phyloP scores from a whole-genome alignment of 2,329 filamentous ascomycete genomes.

The Botryotinia convoluta region DNA sequence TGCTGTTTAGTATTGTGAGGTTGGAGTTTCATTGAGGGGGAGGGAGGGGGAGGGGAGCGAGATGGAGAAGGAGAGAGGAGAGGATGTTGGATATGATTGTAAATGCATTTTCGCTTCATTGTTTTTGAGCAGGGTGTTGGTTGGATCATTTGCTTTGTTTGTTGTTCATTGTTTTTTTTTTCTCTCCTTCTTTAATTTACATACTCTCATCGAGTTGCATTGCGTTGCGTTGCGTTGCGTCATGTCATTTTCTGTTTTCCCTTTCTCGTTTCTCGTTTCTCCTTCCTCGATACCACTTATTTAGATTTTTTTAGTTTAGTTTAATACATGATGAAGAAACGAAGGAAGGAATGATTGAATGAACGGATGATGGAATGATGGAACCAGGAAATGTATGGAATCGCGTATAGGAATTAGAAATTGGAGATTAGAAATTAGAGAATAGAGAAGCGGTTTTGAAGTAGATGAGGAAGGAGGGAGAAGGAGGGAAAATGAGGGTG shows the following conservation, averaged over 20 bases:
- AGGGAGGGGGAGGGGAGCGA: not conserved
- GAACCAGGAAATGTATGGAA: no score
- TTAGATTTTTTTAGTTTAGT: not conserved
- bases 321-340: not conserved
- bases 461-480: no score
- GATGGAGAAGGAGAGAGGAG: no score
- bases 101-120: not conserved
- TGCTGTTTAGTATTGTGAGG: conserved; percentile 68
- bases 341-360: not conserved
- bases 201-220: not conserved
- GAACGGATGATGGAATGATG: no score
- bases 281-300: not conserved
- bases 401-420: no score
- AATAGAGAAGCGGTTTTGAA: no score
- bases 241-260: not conserved
- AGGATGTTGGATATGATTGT: not conserved
- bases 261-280: not conserved
- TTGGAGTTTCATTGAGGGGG: conserved; percentile 50
- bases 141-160: not conserved
- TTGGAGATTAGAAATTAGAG: no score
- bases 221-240: not conserved
- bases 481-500: no score
- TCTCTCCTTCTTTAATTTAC: not conserved
- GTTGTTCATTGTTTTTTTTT: not conserved
- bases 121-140: conserved; percentile 1